A percentile compares a stretch with the other conserved stretches of the same genome.
These are phyloP conservation scores for Sugiyamaella sp. DNA, from an alignment of 1,139 yeast species.

Conservation along the genomic window DNA sequence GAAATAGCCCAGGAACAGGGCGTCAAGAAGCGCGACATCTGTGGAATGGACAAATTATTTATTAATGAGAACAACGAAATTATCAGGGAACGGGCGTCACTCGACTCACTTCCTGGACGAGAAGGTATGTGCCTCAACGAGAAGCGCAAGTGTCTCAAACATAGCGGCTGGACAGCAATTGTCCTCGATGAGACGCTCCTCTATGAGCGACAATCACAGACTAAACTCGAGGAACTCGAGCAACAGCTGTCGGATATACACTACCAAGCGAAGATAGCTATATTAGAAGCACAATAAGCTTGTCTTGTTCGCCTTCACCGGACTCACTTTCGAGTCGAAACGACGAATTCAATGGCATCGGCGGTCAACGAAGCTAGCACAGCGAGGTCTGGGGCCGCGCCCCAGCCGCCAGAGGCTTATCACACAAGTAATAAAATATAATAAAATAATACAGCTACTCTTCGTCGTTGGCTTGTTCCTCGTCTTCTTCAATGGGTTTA, in stretches of 20 bases:
- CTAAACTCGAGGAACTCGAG: slow-evolving; percentile 36
- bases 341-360: background rate
- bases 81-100: slow-evolving; percentile 1
- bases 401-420: slow-evolving; percentile 3
- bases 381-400: background rate
- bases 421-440: slow-evolving; percentile 5
- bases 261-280: slow-evolving; percentile 23
- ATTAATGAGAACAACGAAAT: slow-evolving; percentile 7
- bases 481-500: slow-evolving; percentile 44
- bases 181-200: slow-evolving; percentile 48
- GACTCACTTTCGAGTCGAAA: background rate
- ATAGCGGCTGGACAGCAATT: slow-evolving; percentile 67
- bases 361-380: background rate
- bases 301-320: background rate
- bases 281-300: slow-evolving; percentile 17
- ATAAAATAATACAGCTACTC: background rate
- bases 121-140: slow-evolving; percentile 58
- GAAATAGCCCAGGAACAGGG: slow-evolving; percentile 31
- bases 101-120: slow-evolving; percentile 27
- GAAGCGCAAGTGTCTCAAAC: slow-evolving; percentile 65
- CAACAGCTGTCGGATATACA: slow-evolving; percentile 20
- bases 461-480: slow-evolving; percentile 22
- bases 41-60: slow-evolving; percentile 45
- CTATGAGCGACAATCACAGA: slow-evolving; percentile 44
- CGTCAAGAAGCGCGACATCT: slow-evolving; percentile 44